Evolutionary conservation across 257 asterid genomes (phyloP).

Genomic region (Ilex asprella): DNA sequence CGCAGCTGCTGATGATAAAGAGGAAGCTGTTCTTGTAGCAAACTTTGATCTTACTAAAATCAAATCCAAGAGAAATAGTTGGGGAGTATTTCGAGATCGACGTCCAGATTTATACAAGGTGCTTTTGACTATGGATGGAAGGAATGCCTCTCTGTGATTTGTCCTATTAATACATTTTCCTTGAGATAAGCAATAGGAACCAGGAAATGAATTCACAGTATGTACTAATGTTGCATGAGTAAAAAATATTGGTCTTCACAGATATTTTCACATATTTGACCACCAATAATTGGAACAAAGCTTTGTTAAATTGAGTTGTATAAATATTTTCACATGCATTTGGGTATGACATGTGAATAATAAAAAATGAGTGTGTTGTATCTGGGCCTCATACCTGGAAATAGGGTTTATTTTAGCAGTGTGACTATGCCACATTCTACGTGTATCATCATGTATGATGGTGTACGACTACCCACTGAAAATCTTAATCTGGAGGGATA

Average conservation of each 20-base stretch:
- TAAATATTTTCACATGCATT: too few relatives aligned
- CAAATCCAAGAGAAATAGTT: slow-evolving; percentile 69
- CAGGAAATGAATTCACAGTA: background rate
- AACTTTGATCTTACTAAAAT: slow-evolving; percentile 70
- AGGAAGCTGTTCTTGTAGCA: slow-evolving; percentile 77
- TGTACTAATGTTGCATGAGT: background rate
- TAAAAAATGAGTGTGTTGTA: too few relatives aligned
- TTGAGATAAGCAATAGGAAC: slow-evolving; percentile 1
- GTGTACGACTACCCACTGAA: background rate
- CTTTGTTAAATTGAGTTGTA: too few relatives aligned
- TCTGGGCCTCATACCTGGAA: too few relatives aligned
- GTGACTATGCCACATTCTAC: slow-evolving; percentile 3
- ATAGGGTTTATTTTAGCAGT: too few relatives aligned
- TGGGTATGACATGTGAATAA: too few relatives aligned
- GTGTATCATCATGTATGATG: slow-evolving; percentile 8
- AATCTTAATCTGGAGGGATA: slow-evolving; percentile 11
- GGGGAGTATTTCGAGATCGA: slow-evolving; percentile 94
- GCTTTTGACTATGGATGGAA: slow-evolving; percentile 80
- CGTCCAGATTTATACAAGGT: slow-evolving; percentile 96
- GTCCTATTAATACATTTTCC: background rate
- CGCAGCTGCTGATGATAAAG: slow-evolving; percentile 62
- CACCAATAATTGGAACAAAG: too few relatives aligned
- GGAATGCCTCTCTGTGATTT: slow-evolving; percentile 38
- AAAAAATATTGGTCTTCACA: too few relatives aligned
- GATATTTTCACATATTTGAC: too few relatives aligned